Evolutionary conservation across 73 alveolate species (phyloP).

Genomic region (Paramecium pentaurelia): DNA sequence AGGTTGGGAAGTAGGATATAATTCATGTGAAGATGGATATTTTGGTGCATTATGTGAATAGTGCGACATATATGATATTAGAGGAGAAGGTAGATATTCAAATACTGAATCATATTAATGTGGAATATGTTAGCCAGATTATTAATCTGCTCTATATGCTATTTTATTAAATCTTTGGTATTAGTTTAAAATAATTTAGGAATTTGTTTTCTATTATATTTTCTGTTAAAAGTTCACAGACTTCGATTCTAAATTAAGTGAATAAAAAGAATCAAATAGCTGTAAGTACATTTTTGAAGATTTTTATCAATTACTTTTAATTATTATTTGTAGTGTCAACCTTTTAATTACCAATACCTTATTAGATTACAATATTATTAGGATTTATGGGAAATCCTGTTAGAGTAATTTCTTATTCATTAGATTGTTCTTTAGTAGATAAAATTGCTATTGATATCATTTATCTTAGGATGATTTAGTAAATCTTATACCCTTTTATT

Average conservation of each 20-base stretch:
- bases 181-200: neutral
- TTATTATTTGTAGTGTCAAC: neutral
- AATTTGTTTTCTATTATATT: neutral
- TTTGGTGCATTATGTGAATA: constrained; percentile 11
- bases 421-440: neutral
- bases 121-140: neutral
- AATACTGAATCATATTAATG: neutral
- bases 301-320: neutral
- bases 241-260: neutral
- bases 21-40: neutral
- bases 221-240: neutral
- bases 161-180: neutral
- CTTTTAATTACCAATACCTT: neutral
- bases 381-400: neutral
- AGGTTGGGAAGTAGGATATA: neutral
- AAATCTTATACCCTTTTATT: neutral
- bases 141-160: neutral
- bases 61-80: neutral
- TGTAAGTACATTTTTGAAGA: neutral
- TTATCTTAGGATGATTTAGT: neutral
- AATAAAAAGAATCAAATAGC: neutral
- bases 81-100: neutral
- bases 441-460: neutral
- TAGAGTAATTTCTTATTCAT: neutral
- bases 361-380: neutral